Percentiles rank a stretch among this genome's conserved stretches.
These are phyloP conservation scores for Lecanicillium sp. DNA, from an alignment of 2,329 filamentous ascomycete genomes.

Conservation along the genomic window DNA sequence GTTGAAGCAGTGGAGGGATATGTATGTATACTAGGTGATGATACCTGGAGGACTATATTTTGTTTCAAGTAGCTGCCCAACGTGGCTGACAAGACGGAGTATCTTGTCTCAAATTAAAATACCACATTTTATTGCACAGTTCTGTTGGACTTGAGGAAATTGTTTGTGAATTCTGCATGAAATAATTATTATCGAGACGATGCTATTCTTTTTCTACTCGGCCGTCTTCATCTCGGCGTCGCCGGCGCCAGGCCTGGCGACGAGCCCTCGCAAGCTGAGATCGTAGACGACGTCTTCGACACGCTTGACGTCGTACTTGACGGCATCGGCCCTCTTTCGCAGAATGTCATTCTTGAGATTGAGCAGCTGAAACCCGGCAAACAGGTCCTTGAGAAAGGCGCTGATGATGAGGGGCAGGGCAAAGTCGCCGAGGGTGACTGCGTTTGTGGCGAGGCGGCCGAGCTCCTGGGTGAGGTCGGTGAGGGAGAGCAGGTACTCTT, in stretches of 20 bases:
- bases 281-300: slow-evolving; percentile 98
- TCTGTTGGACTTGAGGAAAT: neutral
- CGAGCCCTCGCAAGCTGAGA: slow-evolving; percentile 74
- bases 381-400: slow-evolving; percentile 88
- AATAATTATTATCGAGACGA: neutral
- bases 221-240: slow-evolving; percentile 31
- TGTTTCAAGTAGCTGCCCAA: too few relatives aligned
- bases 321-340: slow-evolving; percentile 78
- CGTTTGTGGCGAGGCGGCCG: slow-evolving; percentile 84
- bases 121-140: neutral
- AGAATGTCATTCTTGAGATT: slow-evolving; percentile 95
- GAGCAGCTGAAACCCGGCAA: slow-evolving; percentile 91
- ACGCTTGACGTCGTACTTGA: slow-evolving; percentile 97
- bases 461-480: slow-evolving; percentile 87
- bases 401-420: slow-evolving; percentile 79
- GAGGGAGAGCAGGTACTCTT: slow-evolving; percentile 89
- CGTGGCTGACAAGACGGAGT: too few relatives aligned
- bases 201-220: slow-evolving; percentile 13
- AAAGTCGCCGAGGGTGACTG: slow-evolving; percentile 86
- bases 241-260: slow-evolving; percentile 41
- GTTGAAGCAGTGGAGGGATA: too few relatives aligned
- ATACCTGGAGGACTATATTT: too few relatives aligned
- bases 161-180: too few relatives aligned
- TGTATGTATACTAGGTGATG: too few relatives aligned
- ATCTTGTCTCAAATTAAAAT: neutral